A percentile compares a stretch with the other conserved stretches of the same genome.
Evolutionary conservation across 2,329 filamentous ascomycete genomes (phyloP).

Genomic region (Zopfia rhizophila): DNA sequence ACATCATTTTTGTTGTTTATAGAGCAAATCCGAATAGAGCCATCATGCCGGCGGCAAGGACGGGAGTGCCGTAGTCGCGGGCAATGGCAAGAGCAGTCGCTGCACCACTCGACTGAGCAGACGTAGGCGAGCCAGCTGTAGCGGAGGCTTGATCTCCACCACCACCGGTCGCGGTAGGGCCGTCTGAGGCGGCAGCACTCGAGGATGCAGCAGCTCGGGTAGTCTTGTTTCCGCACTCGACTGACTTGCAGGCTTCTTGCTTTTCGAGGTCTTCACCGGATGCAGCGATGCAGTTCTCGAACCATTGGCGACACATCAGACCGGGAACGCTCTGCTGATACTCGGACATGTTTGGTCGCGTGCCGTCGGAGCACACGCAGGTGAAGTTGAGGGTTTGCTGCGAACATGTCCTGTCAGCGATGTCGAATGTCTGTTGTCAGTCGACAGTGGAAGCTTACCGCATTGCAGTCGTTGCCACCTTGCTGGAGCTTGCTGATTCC

Average conservation of each 20-base stretch:
- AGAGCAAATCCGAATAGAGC: constrained; percentile 67
- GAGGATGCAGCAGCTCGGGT: constrained; percentile 37
- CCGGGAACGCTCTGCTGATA: constrained; percentile 69
- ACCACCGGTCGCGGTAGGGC: constrained; percentile 38
- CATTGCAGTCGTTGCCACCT: constrained; percentile 65
- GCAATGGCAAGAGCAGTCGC: constrained; percentile 58
- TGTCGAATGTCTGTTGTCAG: not conserved
- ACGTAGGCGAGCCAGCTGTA: constrained; percentile 37
- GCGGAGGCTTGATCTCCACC: constrained; percentile 35
- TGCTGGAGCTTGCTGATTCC: constrained; percentile 51
- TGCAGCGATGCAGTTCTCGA: constrained; percentile 51
- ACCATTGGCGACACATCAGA: constrained; percentile 68
- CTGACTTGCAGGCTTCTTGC: constrained; percentile 58
- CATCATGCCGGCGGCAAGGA: constrained; percentile 64
- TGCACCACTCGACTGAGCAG: constrained; percentile 50
- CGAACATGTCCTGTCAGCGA: constrained; percentile 32
- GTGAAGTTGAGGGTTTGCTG: constrained; percentile 64
- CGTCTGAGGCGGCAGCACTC: constrained; percentile 30
- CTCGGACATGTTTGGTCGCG: constrained; percentile 63
- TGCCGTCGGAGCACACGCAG: constrained; percentile 68
- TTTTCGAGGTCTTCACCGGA: constrained; percentile 51
- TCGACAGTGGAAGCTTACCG: constrained; percentile 58
- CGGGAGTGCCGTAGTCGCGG: constrained; percentile 63
- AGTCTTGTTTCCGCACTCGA: constrained; percentile 64
- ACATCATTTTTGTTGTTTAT: constrained; percentile 50